Base-by-base conservation (phyloP, 805 yeast genomes). In the Peterozyma xylosa region DNA sequence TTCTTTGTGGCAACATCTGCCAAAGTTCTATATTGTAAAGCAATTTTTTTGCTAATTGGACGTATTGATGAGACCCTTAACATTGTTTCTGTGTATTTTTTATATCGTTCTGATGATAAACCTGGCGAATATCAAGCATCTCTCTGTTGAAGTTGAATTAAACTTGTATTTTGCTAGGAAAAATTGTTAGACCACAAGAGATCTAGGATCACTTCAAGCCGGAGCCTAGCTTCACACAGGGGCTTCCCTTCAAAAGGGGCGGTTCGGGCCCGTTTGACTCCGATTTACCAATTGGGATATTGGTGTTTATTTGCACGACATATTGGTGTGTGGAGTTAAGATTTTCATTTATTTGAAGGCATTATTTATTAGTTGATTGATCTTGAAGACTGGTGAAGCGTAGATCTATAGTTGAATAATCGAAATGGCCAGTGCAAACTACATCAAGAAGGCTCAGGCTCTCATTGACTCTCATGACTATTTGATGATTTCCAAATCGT, bases 401-500 rank as follows among this genome's bases (percentile, higher is more conserved):
- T n/a, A 9, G 35, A 16, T 35, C 17, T 4, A 35, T 17, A 35
- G 18, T 16, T 35, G 38, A 16, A 5, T 16, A 17, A 17, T 16
- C 16, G 9, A 5, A n/a, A n/a, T 33, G 35, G 14, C 16, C 16
- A 33, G 35, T 9, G 9, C 35, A n/a, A 33, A 27, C n/a, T 38
- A 33, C 32, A 9, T 38, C 18, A 51, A 58, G 13, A 58, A 58
- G 43, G 87, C 82, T 2, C 60, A 68, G 42, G 61, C 70, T 27
- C 60, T 78, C 43, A 68, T 82, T 44, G 42, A 56, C 9, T 52
- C 63, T 3, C 63, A 80, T 60, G 66, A 66, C 40, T 76, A 60
- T 51, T 67, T 84, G 47, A 74, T 80, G 72, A 56, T 83, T 11
- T 76, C 85, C 35, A 84, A 83, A 51, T 70, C 82, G 15, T 83